phyloP scores from a whole-genome alignment of 352 stramenopile genomes.

The Phytophthora aleatoria region DNA sequence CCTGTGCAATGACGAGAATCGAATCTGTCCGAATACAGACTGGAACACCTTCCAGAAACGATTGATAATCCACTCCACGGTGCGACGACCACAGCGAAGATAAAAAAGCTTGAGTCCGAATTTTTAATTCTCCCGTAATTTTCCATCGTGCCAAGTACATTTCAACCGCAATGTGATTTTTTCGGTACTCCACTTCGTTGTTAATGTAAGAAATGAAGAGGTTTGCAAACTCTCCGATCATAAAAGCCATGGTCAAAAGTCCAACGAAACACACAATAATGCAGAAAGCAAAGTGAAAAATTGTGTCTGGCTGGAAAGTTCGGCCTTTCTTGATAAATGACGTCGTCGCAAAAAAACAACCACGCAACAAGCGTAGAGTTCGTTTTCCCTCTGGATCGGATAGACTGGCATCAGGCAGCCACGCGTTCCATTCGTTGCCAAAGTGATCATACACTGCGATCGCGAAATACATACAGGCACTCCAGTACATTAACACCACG shows the following conservation, averaged over 20 bases:
- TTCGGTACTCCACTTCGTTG: conserved; percentile 74
- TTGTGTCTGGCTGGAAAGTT: conserved; percentile 55
- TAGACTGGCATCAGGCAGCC: conserved; percentile 44
- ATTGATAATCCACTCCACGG: conserved; percentile 63
- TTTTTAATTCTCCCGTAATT: conserved; percentile 47
- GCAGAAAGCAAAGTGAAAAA: conserved; percentile 49
- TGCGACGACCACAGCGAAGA: conserved; percentile 71
- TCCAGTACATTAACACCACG: conserved; percentile 68
- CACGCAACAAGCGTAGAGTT: conserved; percentile 51
- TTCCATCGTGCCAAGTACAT: conserved; percentile 60
- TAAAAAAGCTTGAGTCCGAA: conserved; percentile 54
- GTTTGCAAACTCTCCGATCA: conserved; percentile 75
- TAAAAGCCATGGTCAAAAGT: conserved; percentile 65
- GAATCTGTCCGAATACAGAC: conserved; percentile 53
- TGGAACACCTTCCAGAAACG: conserved; percentile 57
- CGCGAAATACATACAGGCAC: conserved; percentile 56
- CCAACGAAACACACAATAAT: conserved; percentile 62
- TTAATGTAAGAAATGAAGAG: conserved; percentile 76
- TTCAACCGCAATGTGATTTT: conserved; percentile 73
- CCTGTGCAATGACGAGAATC: conserved; percentile 51
- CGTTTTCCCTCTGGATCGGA: conserved; percentile 38
- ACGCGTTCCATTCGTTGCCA: conserved; percentile 56
- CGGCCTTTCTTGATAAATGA: conserved; percentile 72
- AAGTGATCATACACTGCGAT: conserved; percentile 55
- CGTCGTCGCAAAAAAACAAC: conserved; percentile 60